These are phyloP conservation scores for Penium margaritaceum DNA, from an alignment of 139 green algal species.

Conservation along the genomic window DNA sequence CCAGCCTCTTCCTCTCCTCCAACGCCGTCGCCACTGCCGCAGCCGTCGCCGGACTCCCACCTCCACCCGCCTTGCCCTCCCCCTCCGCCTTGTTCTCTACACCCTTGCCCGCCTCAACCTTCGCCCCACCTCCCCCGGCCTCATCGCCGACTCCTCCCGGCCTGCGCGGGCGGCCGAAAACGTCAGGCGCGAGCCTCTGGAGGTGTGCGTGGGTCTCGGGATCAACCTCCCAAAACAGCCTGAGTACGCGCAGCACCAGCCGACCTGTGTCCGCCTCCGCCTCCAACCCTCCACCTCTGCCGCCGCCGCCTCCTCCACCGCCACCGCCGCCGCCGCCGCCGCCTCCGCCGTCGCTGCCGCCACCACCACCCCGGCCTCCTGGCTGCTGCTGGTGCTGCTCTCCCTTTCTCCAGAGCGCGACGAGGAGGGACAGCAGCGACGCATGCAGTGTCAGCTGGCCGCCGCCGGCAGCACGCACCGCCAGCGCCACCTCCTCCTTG, in stretches of 20 bases:
- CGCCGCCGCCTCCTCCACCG: neutral
- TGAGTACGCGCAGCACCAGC: neutral
- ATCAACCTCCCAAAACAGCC: neutral
- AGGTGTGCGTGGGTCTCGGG: constrained; percentile 5
- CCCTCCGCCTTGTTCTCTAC: neutral
- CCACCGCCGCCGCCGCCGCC: neutral
- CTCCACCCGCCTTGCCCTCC: constrained; percentile 9
- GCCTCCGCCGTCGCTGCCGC: neutral
- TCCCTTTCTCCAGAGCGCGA: neutral
- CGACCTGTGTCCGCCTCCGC: constrained; percentile 3
- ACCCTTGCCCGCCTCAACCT: neutral
- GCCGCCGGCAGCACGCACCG: no score
- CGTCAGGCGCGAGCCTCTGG: constrained; percentile 18
- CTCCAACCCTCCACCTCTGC: neutral
- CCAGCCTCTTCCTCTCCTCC: constrained; percentile 2
- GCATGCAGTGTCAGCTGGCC: no score
- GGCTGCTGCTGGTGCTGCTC: neutral
- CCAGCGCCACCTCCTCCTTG: no score
- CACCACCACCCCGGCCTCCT: neutral
- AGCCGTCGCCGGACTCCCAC: neutral
- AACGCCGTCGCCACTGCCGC: neutral
- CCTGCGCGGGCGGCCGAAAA: constrained; percentile 1
- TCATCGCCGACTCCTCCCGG: neutral
- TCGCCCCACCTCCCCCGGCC: neutral
- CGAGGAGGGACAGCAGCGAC: neutral